These are phyloP conservation scores for Coprinopsis cinerea DNA, from an alignment of 768 basidiomycete genomes.

Conservation along the genomic window DNA sequence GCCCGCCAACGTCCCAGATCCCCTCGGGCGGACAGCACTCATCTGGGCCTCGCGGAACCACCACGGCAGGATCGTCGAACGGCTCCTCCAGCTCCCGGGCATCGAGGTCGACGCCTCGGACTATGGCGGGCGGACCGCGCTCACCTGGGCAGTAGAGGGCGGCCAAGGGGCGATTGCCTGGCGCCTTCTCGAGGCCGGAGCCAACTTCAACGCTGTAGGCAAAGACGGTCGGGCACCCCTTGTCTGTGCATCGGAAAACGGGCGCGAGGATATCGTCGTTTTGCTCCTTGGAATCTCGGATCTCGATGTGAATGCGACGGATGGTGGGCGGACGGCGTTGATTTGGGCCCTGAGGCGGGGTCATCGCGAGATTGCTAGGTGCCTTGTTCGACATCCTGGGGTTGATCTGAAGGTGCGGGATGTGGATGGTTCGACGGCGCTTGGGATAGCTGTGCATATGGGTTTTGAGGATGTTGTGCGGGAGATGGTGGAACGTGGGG, in stretches of 20 bases:
- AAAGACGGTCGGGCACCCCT: too few relatives aligned
- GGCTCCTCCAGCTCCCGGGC: background rate
- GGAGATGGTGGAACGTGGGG: too few relatives aligned
- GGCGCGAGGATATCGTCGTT: background rate
- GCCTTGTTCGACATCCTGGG: too few relatives aligned
- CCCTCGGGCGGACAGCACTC: background rate
- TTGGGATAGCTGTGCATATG: too few relatives aligned
- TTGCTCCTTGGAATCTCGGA: background rate
- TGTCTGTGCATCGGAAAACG: too few relatives aligned
- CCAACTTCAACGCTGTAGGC: background rate
- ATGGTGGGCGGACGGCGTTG: background rate
- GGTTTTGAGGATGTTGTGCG: too few relatives aligned
- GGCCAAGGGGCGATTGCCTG: background rate
- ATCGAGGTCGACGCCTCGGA: background rate
- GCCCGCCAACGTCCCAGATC: slow-evolving; percentile 2
- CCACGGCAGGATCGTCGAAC: background rate
- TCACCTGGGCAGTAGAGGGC: background rate
- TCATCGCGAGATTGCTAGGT: too few relatives aligned
- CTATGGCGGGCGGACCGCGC: background rate
- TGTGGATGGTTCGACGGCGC: too few relatives aligned
- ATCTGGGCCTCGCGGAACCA: slow-evolving; percentile 1
- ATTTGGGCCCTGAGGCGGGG: too few relatives aligned
- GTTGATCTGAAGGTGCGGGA: too few relatives aligned
- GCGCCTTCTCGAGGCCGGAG: background rate
- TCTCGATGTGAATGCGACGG: background rate